Conservation (phyloP, 2,329 filamentous ascomycete genomes). For the Fusarium sp. region DNA sequence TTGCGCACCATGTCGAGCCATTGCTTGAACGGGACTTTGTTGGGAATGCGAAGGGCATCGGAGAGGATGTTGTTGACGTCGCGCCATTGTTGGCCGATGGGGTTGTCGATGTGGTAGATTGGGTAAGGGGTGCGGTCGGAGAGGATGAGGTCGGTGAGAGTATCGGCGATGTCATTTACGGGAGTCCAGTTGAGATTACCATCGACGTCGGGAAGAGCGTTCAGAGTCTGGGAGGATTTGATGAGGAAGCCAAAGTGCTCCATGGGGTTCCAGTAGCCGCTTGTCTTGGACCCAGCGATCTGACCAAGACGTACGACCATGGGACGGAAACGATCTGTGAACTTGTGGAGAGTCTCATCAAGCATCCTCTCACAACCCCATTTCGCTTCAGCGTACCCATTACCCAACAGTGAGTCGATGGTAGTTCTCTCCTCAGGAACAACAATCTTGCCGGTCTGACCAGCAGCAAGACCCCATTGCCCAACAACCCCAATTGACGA, state of each 20-base stretch:
- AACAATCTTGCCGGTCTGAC: slow-evolving; percentile 17
- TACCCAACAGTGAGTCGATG: slow-evolving; percentile 15
- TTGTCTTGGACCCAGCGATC: slow-evolving; percentile 36
- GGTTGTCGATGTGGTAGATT: slow-evolving; percentile 27
- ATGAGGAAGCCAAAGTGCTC: slow-evolving; percentile 37
- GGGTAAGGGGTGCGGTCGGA: slow-evolving; percentile 5
- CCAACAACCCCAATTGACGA: slow-evolving; percentile 21
- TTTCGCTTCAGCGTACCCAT: slow-evolving; percentile 35
- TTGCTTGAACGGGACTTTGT: slow-evolving; percentile 9
- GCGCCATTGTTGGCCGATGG: slow-evolving; percentile 27
- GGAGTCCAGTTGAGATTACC: slow-evolving; percentile 28
- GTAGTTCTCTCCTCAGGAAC: slow-evolving; percentile 22
- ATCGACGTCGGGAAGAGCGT: slow-evolving; percentile 20
- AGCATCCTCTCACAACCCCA: slow-evolving; percentile 38
- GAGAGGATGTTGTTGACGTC: slow-evolving; percentile 27
- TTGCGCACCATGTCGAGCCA: slow-evolving; percentile 20
- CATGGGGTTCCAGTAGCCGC: slow-evolving; percentile 38
- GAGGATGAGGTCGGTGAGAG: slow-evolving; percentile 1
- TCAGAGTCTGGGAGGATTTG: slow-evolving; percentile 34
- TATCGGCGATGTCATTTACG: slow-evolving; percentile 24
- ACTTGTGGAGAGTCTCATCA: slow-evolving; percentile 32
- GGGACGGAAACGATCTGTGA: slow-evolving; percentile 25
- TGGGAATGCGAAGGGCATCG: slow-evolving; percentile 5
- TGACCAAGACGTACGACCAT: slow-evolving; percentile 36
- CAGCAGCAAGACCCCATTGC: slow-evolving; percentile 12